Evolutionary conservation across 257 asterid genomes (phyloP).

Genomic region (Nicotiana benthamiana): DNA sequence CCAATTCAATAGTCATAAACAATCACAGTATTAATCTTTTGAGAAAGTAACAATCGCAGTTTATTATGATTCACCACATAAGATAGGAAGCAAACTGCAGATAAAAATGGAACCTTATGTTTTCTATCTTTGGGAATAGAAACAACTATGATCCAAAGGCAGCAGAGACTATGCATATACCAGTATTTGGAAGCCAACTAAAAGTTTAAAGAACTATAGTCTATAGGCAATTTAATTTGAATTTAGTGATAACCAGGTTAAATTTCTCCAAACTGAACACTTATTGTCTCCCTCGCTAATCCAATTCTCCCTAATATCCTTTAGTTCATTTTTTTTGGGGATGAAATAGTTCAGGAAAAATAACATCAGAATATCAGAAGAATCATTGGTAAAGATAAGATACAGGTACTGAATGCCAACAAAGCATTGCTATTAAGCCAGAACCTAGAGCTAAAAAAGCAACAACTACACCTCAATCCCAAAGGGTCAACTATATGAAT

Average conservation of each 20-base stretch:
- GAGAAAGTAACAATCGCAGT: neutral
- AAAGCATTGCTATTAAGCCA: neutral
- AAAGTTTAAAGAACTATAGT: neutral
- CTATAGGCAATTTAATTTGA: neutral
- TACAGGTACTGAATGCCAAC: neutral
- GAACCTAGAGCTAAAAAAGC: neutral
- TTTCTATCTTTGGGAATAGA: neutral
- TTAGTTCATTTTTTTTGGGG: neutral
- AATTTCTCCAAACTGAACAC: neutral
- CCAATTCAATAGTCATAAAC: neutral
- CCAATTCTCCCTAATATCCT: neutral
- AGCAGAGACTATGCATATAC: neutral
- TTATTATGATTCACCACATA: neutral
- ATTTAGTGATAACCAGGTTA: neutral
- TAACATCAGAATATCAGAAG: neutral
- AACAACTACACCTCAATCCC: neutral
- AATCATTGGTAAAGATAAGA: neutral
- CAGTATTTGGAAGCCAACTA: neutral
- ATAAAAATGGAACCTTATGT: neutral
- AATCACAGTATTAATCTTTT: neutral
- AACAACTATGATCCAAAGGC: neutral
- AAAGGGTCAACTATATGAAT: neutral
- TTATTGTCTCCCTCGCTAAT: neutral
- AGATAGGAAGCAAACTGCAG: neutral
- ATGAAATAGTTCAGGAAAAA: neutral